phyloP scores from a whole-genome alignment of 1,284 basidiomycete species.

The Trametes polyzona region DNA sequence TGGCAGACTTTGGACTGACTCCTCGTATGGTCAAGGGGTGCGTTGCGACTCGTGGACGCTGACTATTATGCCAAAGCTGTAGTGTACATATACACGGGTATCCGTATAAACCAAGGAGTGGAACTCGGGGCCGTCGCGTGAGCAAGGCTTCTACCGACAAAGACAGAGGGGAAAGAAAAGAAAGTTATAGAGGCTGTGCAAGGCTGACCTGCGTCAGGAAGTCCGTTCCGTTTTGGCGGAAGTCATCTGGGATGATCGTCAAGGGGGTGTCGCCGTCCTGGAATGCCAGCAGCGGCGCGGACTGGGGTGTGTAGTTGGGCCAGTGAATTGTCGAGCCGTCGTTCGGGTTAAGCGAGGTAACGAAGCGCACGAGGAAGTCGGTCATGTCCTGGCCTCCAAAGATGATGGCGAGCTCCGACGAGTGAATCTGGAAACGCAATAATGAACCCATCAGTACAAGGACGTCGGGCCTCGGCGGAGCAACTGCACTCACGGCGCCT shows the following conservation, averaged over 20 bases:
- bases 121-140: too few relatives aligned
- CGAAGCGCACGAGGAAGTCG: conserved; percentile 20
- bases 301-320: not conserved
- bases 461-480: conserved; percentile 11
- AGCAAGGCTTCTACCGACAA: too few relatives aligned
- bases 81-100: too few relatives aligned
- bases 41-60: too few relatives aligned
- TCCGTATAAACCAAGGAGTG: too few relatives aligned
- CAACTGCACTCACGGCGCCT: not conserved
- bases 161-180: too few relatives aligned
- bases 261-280: not conserved
- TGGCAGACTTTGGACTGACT: too few relatives aligned
- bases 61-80: too few relatives aligned
- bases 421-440: conserved; percentile 6
- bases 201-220: not conserved
- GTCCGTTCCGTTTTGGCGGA: not conserved
- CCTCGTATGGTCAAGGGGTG: too few relatives aligned
- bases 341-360: conserved; percentile 19
- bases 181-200: not conserved
- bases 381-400: conserved; percentile 15
- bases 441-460: not conserved
- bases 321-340: not conserved
- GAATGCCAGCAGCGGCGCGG: conserved; percentile 1
- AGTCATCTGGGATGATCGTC: conserved; percentile 1
- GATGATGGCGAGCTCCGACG: conserved; percentile 13